These are phyloP conservation scores for Solanum habrochaites DNA, from an alignment of 257 asterid species.

Conservation along the genomic window DNA sequence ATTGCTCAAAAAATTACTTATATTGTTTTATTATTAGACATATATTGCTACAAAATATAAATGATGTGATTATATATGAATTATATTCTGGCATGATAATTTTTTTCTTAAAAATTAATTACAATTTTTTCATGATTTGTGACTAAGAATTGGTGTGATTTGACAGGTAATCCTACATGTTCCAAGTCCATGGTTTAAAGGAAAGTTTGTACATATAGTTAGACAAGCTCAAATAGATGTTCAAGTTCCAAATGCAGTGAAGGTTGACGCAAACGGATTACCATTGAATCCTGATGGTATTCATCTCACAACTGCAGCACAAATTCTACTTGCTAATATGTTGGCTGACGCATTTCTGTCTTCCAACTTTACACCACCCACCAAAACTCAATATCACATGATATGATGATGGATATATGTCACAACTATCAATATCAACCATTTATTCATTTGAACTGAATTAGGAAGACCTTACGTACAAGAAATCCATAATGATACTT, in stretches of 20 bases:
- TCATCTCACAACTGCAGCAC: not conserved
- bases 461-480: not conserved
- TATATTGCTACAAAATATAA: not conserved
- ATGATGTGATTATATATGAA: not conserved
- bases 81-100: too few relatives aligned
- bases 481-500: not conserved
- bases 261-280: not conserved
- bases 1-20: not conserved
- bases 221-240: not conserved
- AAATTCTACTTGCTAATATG: not conserved
- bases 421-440: not conserved
- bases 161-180: not conserved
- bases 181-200: not conserved
- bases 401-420: not conserved
- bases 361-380: not conserved
- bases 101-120: too few relatives aligned
- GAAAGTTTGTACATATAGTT: not conserved
- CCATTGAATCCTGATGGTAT: not conserved
- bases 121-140: not conserved
- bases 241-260: not conserved
- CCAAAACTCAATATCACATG: not conserved
- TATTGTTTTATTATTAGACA: not conserved
- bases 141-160: not conserved
- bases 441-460: not conserved
- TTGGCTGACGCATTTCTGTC: not conserved